phyloP scores from a whole-genome alignment of 2,329 filamentous ascomycete genomes.

The Fusarium sp. region DNA sequence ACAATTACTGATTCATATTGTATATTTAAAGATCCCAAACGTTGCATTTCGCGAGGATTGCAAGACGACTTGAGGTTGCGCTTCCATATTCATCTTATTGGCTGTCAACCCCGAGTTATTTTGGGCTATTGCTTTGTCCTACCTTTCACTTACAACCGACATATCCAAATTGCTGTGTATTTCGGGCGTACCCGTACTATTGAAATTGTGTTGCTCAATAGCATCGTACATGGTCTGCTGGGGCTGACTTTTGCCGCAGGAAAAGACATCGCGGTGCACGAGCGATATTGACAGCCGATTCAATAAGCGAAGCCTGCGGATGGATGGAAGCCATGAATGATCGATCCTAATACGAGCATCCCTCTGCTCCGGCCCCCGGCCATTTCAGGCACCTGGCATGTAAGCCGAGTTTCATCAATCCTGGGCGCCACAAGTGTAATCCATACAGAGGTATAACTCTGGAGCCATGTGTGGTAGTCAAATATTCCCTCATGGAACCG shows the following conservation, averaged over 20 bases:
- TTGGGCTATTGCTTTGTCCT: conserved; percentile 24
- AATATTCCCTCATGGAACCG: conserved; percentile 10
- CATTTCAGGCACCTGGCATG: conserved; percentile 12
- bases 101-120: conserved; percentile 26
- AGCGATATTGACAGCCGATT: conserved; percentile 34
- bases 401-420: conserved; percentile 32
- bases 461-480: conserved; percentile 1
- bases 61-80: neutral
- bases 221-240: conserved; percentile 39
- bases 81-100: conserved; percentile 4
- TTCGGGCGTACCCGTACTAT: conserved; percentile 27
- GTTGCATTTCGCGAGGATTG: neutral
- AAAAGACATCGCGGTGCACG: conserved; percentile 34
- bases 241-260: conserved; percentile 35
- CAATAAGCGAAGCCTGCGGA: conserved; percentile 43
- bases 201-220: conserved; percentile 23
- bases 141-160: conserved; percentile 28
- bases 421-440: conserved; percentile 42
- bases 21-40: neutral
- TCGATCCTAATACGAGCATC: conserved; percentile 24
- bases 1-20: neutral
- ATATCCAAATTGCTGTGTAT: conserved; percentile 7
- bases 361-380: conserved; percentile 33
- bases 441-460: conserved; percentile 18
- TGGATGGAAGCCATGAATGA: conserved; percentile 27